Evolutionary conservation across 140 eudicot species (phyloP).

Genomic region (Oenanthe javanica): DNA sequence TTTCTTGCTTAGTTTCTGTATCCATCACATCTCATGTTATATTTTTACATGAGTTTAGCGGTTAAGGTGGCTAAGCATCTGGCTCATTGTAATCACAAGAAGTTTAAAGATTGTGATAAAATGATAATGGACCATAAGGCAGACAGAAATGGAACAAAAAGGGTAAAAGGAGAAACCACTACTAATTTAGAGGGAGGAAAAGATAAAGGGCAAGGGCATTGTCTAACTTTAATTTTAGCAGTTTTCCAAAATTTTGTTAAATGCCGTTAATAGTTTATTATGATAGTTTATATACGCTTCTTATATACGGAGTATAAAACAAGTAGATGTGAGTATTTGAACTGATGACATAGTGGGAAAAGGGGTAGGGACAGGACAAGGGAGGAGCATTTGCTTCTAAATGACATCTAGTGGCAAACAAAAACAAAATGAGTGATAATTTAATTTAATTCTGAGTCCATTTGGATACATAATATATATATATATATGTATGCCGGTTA

Average conservation of each 20-base stretch:
- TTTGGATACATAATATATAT: neutral
- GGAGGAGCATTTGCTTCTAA: neutral
- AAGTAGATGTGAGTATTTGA: neutral
- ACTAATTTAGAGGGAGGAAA: conserved; percentile 28
- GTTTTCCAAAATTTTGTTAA: neutral
- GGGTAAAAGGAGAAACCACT: conserved; percentile 27
- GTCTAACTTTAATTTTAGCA: conserved; percentile 5
- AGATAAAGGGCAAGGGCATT: neutral
- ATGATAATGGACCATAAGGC: neutral
- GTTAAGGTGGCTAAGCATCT: neutral
- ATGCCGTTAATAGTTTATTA: neutral
- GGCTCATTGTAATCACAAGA: conserved; percentile 9
- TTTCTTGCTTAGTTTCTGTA: conserved; percentile 34
- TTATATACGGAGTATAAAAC: too few species aligned
- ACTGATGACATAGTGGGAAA: neutral
- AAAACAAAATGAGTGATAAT: neutral
- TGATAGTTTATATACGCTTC: too few species aligned
- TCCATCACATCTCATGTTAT: conserved; percentile 21
- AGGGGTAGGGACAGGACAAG: neutral
- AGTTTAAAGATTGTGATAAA: neutral
- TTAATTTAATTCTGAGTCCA: neutral
- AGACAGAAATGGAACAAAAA: conserved; percentile 13
- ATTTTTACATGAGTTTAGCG: conserved; percentile 20
- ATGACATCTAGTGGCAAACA: neutral
- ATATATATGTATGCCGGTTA: too few species aligned